phyloP scores from a whole-genome alignment of 768 basidiomycete genomes.

The Clitopilus passeckerianus region DNA sequence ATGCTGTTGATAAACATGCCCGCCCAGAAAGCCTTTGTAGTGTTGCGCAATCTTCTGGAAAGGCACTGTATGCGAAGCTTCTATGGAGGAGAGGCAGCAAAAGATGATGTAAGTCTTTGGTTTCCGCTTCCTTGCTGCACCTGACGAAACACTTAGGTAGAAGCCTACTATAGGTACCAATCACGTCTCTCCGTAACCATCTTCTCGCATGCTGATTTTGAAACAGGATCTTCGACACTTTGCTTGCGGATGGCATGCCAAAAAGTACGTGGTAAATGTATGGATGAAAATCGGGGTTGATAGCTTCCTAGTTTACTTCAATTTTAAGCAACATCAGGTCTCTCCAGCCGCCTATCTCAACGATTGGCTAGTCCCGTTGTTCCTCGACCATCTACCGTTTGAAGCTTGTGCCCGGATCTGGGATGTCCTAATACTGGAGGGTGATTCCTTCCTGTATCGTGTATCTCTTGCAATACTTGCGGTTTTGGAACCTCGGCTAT shows the following conservation, averaged over 20 bases:
- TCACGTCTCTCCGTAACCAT: background rate
- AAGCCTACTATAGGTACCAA: slow-evolving; percentile 82
- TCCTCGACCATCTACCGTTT: slow-evolving; percentile 84
- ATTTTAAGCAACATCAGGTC: slow-evolving; percentile 91
- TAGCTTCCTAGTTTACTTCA: slow-evolving; percentile 69
- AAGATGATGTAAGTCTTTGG: slow-evolving; percentile 70
- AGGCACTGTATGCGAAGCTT: slow-evolving; percentile 83
- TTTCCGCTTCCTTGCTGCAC: slow-evolving; percentile 2
- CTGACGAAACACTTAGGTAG: slow-evolving; percentile 50
- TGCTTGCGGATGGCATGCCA: slow-evolving; percentile 90
- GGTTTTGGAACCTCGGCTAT: slow-evolving; percentile 78
- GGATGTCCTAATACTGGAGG: slow-evolving; percentile 85
- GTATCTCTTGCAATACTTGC: slow-evolving; percentile 79
- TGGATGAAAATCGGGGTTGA: background rate
- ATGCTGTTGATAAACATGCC: slow-evolving; percentile 87
- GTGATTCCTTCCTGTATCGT: slow-evolving; percentile 86
- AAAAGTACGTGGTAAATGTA: slow-evolving; percentile 55
- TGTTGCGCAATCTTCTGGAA: slow-evolving; percentile 82
- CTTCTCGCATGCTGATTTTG: background rate
- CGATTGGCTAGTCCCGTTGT: slow-evolving; percentile 79
- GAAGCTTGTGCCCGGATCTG: slow-evolving; percentile 87
- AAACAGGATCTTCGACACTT: slow-evolving; percentile 82
- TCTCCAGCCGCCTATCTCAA: slow-evolving; percentile 80
- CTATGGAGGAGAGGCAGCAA: slow-evolving; percentile 64
- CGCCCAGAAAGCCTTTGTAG: slow-evolving; percentile 66